These are phyloP conservation scores for Blastobotrys apis DNA, from an alignment of 1,139 yeast species.

Conservation along the genomic window DNA sequence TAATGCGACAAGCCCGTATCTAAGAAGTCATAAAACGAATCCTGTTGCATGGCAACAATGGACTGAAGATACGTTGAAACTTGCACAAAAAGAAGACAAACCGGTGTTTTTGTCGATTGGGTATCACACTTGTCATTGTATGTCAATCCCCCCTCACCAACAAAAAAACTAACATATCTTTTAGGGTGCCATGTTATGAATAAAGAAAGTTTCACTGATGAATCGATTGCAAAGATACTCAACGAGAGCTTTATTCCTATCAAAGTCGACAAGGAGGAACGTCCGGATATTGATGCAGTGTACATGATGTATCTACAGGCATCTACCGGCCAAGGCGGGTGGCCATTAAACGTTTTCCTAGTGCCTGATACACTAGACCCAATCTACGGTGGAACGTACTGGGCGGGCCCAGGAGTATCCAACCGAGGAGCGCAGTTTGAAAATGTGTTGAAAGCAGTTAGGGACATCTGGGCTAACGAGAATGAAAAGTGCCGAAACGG, in stretches of 20 bases:
- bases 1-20: constrained; percentile 29
- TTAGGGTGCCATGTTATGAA: constrained; percentile 40
- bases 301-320: constrained; percentile 40
- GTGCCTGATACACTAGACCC: constrained; percentile 37
- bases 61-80: constrained; percentile 32
- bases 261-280: constrained; percentile 39
- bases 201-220: constrained; percentile 33
- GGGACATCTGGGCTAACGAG: constrained; percentile 30
- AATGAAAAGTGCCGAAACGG: constrained; percentile 26
- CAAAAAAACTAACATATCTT: no score
- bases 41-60: constrained; percentile 41
- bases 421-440: constrained; percentile 26
- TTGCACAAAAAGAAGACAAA: constrained; percentile 32
- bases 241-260: constrained; percentile 36
- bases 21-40: constrained; percentile 27
- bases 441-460: constrained; percentile 30
- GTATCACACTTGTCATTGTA: constrained; percentile 36
- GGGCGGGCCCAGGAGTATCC: constrained; percentile 35
- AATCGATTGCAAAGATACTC: constrained; percentile 31
- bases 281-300: constrained; percentile 39
- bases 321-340: constrained; percentile 39
- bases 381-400: constrained; percentile 39
- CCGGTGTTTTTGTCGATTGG: constrained; percentile 39
- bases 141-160: neutral
- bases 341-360: constrained; percentile 41